Evolutionary conservation across 1,284 basidiomycete species (phyloP).

Genomic region (Trichosporon faecale): DNA sequence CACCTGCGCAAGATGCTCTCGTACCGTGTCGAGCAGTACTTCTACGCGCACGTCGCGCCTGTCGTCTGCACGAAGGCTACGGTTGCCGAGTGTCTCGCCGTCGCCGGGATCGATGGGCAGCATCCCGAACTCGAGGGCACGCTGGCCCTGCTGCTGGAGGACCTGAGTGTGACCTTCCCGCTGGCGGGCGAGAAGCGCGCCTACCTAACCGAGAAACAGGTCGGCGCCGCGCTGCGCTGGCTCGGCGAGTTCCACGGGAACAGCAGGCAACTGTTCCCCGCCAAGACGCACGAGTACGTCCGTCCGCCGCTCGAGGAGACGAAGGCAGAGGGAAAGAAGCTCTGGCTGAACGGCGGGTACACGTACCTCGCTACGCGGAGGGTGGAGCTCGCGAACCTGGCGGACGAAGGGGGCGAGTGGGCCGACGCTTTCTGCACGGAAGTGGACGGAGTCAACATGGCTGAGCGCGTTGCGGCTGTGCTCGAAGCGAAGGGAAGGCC

Average conservation of each 20-base stretch:
- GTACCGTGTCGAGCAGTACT: slow-evolving; percentile 25
- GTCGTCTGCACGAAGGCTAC: not conserved
- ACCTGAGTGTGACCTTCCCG: slow-evolving; percentile 15
- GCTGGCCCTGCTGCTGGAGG: slow-evolving; percentile 15
- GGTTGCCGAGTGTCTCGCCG: slow-evolving; percentile 17
- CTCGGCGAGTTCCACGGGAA: slow-evolving; percentile 15
- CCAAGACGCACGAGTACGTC: not conserved
- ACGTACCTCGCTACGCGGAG: slow-evolving; percentile 25
- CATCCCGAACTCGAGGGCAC: slow-evolving; percentile 2
- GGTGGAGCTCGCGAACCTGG: slow-evolving; percentile 17
- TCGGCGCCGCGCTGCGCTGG: slow-evolving; percentile 15
- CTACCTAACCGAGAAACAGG: not conserved
- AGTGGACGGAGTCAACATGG: not conserved
- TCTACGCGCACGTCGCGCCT: slow-evolving; percentile 18
- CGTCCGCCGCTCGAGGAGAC: slow-evolving; percentile 13
- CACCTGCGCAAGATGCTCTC: slow-evolving; percentile 26
- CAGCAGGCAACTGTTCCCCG: not conserved
- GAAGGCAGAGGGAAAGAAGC: not conserved
- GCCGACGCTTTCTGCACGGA: not conserved
- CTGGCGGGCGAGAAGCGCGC: slow-evolving; percentile 19
- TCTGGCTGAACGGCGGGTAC: slow-evolving; percentile 27
- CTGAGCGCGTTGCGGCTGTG: slow-evolving; percentile 9
- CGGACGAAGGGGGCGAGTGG: slow-evolving; percentile 15
- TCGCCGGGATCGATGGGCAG: not conserved
- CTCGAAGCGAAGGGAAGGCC: slow-evolving; percentile 16